phyloP scores from a whole-genome alignment of 495 filamentous ascomycete genomes.

The Pseudoneurospora amorphoporcata region DNA sequence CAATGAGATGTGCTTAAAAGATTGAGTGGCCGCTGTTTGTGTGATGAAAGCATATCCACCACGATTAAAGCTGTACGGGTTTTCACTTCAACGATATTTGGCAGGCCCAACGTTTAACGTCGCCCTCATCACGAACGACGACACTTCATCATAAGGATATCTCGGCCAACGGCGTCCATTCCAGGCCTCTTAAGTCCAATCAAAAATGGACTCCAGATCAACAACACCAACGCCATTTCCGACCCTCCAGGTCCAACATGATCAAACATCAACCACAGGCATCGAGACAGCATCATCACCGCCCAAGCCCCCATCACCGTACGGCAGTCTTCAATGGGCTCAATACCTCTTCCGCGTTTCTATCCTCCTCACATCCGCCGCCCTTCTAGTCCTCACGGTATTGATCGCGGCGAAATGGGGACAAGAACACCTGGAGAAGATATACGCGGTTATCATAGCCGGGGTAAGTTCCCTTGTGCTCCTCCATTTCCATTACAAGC shows the following conservation, averaged over 20 bases:
- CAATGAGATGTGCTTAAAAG: neutral
- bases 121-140: neutral
- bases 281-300: neutral
- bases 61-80: neutral
- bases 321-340: neutral
- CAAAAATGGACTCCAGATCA: neutral
- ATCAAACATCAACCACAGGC: neutral
- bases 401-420: neutral
- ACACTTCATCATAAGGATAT: neutral
- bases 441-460: neutral
- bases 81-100: neutral
- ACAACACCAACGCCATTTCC: neutral
- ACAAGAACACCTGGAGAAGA: neutral
- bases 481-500: neutral
- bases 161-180: neutral
- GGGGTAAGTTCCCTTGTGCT: neutral
- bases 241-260: neutral
- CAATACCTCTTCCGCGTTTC: neutral
- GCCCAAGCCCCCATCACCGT: neutral
- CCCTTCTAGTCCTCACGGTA: neutral
- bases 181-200: neutral
- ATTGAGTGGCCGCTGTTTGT: neutral
- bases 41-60: neutral
- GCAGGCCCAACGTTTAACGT: neutral
- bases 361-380: neutral